Conservation (phyloP, 441 rosid genomes). For the Populus trichocarpa region DNA sequence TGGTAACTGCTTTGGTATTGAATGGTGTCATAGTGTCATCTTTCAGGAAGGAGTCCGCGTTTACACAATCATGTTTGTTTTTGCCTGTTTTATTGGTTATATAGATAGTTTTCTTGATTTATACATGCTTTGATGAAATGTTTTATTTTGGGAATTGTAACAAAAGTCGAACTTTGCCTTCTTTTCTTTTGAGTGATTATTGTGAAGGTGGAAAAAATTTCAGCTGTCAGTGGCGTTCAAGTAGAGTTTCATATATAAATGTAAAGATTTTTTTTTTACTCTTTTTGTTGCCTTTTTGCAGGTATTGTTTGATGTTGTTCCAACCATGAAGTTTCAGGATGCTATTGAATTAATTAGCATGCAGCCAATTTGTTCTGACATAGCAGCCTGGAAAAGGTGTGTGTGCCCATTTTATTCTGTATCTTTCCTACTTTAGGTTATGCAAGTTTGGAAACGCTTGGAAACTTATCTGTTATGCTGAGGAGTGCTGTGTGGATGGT, state of each 20-base stretch:
- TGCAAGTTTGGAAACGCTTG: not conserved
- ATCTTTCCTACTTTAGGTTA: not conserved
- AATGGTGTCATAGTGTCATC: not conserved
- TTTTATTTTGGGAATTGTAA: not conserved
- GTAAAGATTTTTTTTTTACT: not conserved
- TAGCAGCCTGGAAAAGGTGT: slow-evolving; percentile 86
- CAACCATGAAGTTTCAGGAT: slow-evolving; percentile 80
- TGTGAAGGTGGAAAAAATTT: slow-evolving; percentile 4
- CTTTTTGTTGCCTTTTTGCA: slow-evolving; percentile 26
- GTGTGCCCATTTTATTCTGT: slow-evolving; percentile 5
- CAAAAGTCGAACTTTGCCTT: not conserved
- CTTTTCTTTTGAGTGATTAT: slow-evolving; percentile 1
- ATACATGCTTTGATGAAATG: not conserved
- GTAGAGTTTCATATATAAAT: not conserved
- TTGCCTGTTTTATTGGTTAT: not conserved
- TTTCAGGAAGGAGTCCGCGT: not conserved
- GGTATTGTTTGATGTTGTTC: slow-evolving; percentile 97
- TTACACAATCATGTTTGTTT: not conserved
- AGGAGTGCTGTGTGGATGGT: not conserved
- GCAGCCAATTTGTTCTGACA: slow-evolving; percentile 87
- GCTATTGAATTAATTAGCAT: slow-evolving; percentile 88
- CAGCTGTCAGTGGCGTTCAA: slow-evolving; percentile 3
- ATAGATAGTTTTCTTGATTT: not conserved
- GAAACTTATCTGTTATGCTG: not conserved
- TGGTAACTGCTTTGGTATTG: not conserved